phyloP scores from a whole-genome alignment of 768 basidiomycete species.

The Collybia nuda region DNA sequence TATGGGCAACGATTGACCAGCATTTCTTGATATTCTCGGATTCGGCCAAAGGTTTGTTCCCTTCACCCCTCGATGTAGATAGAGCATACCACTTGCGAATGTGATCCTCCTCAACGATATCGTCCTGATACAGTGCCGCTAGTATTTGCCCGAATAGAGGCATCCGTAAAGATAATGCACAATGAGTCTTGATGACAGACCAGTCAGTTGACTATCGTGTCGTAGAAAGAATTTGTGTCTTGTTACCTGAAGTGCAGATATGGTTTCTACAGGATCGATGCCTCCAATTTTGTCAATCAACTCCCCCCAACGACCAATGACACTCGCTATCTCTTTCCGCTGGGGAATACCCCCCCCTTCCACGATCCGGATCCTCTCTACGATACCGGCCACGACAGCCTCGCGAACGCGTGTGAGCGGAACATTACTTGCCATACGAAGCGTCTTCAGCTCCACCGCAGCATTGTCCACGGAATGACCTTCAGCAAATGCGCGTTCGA shows the following conservation, averaged over 20 bases:
- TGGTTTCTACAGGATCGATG: conserved; percentile 77
- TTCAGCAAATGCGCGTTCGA: conserved; percentile 91
- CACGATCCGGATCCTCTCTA: conserved; percentile 67
- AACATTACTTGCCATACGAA: conserved; percentile 97
- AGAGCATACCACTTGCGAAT: conserved; percentile 83
- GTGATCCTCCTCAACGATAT: conserved; percentile 88
- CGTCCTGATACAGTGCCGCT: conserved; percentile 85
- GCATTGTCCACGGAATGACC: conserved; percentile 92
- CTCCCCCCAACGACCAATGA: conserved; percentile 79
- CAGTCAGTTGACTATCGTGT: neutral
- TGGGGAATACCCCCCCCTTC: conserved; percentile 56
- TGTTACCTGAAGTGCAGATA: conserved; percentile 74
- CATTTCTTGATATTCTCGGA: conserved; percentile 63
- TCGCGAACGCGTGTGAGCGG: conserved; percentile 82
- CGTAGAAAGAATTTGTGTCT: neutral
- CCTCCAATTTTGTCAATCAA: conserved; percentile 83
- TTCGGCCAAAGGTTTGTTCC: conserved; percentile 34
- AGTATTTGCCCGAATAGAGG: conserved; percentile 84
- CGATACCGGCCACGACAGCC: conserved; percentile 84
- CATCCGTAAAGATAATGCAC: conserved; percentile 59
- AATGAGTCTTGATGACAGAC: conserved; percentile 49
- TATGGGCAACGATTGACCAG: conserved; percentile 67
- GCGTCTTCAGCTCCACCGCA: conserved; percentile 90
- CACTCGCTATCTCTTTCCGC: conserved; percentile 59
- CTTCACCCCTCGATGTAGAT: conserved; percentile 53